These are phyloP conservation scores for Paecilomyces variotii DNA, from an alignment of 2,329 filamentous ascomycete genomes.

Conservation along the genomic window DNA sequence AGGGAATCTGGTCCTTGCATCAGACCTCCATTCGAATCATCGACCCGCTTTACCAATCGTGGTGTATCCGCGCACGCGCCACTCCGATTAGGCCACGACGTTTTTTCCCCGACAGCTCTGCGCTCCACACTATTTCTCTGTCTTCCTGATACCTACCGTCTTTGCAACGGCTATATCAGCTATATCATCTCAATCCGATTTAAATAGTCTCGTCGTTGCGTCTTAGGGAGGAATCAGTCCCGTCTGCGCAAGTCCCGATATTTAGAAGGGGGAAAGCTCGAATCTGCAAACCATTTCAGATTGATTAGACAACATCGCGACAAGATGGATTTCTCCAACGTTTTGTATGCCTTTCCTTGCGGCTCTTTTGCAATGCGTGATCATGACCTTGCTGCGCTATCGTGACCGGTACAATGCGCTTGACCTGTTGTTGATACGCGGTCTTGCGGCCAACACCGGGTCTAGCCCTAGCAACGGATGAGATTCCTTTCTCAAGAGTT, in stretches of 20 bases:
- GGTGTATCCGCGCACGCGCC: not conserved
- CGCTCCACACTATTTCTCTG: not conserved
- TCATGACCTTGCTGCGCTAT: conserved; percentile 1
- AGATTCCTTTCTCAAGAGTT: not conserved
- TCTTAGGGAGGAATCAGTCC: not conserved
- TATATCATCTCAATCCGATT: not conserved
- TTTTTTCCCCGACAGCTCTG: not conserved
- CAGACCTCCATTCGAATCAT: not conserved
- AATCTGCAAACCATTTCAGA: not conserved
- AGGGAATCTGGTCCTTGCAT: not conserved
- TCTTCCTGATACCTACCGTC: not conserved
- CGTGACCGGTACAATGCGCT: conserved; percentile 1
- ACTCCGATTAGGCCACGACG: not conserved
- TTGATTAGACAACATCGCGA: not conserved
- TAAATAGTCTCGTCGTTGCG: not conserved
- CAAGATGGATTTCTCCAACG: conserved; percentile 84
- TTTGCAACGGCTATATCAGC: not conserved
- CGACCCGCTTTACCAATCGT: not conserved
- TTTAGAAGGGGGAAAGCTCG: not conserved
- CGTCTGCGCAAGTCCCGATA: not conserved
- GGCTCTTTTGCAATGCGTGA: not conserved
- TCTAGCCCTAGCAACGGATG: conserved; percentile 3
- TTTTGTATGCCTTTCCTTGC: conserved; percentile 59
- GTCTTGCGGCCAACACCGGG: conserved; percentile 2
- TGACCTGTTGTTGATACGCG: conserved; percentile 1